Base-by-base conservation (phyloP, 2,329 filamentous ascomycete species). In the Fusarium sp. region DNA sequence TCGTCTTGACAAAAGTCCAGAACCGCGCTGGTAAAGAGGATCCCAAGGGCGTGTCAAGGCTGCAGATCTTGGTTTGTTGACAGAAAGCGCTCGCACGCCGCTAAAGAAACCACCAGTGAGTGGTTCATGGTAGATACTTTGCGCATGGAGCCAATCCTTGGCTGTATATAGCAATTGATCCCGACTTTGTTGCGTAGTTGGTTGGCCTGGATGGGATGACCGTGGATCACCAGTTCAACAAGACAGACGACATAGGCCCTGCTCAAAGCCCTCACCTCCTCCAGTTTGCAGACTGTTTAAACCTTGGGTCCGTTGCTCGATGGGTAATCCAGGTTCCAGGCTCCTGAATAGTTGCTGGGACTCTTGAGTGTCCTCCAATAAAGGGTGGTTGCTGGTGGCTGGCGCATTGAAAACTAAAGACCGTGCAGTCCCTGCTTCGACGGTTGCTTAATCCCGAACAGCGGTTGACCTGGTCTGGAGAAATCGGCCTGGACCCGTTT, bases 371-470 rank as follows among this genome's bases (percentile, higher is more conserved):
- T 59, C 56, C 44, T 55, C 16, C 36, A 62, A 51, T 46, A 53
- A 53, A 33, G 35, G 53, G 53, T 36, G 61, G 53, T 36, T 56
- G 36, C 58, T 51, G 44, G 60, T 62, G 62, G 58, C 62, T 66
- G 64, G 64, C 62, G 73, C 75, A 67, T 77, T 74, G 60, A 66
- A 72, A 66, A 74, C 64, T 56, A 55, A 67, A 63, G 71, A 65
- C 73, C 67, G 69, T 77, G 75, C 75, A 69, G 57, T 57, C 70
- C 69, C 62, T 70, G 62, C 46, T 55, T 64, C 33, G 44, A 62
- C 49, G 57, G 49, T 60, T 62, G 38, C 44, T 61, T 62, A 64
- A 65, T 58, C 62, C 73, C 64, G 64, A 66, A 44, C 62, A 59
- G 56, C 56, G 61, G 20, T 63, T 46, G 49, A 31, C 64, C 56